A percentile compares a stretch with the other conserved stretches of the same genome.
These are phyloP conservation scores for Pyrenopolyporus hunteri DNA, from an alignment of 495 filamentous ascomycete species.

Conservation along the genomic window DNA sequence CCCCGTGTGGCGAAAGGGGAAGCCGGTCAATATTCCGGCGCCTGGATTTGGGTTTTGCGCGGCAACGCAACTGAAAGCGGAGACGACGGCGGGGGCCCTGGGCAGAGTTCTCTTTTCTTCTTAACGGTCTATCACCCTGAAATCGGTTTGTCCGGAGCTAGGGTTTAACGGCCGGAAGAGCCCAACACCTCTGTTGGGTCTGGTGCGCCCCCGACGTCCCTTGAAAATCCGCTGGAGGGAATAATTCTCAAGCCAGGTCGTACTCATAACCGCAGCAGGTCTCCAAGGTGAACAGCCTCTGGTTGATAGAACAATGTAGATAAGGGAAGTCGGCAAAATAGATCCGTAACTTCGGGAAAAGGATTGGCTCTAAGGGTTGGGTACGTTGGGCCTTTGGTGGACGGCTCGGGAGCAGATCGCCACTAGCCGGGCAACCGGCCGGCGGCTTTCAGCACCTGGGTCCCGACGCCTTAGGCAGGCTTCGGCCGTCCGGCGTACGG, in stretches of 20 bases:
- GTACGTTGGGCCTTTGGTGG: conserved; percentile 2
- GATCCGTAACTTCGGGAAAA: conserved; percentile 10
- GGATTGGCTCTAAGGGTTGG: conserved; percentile 9
- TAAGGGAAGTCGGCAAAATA: conserved; percentile 10
- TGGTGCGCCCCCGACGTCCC: conserved; percentile 4
- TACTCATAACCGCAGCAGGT: conserved; percentile 9
- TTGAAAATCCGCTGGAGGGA: conserved; percentile 9
- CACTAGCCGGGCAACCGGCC: conserved; percentile 6
- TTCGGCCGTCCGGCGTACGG: conserved; percentile 7
- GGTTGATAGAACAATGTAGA: conserved; percentile 10
- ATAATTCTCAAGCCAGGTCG: conserved; percentile 10
- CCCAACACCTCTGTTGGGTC: conserved; percentile 9
- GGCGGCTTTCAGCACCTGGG: conserved; percentile 6
- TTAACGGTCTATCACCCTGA: conserved; percentile 10
- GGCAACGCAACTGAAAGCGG: conserved; percentile 9
- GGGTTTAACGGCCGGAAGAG: conserved; percentile 8
- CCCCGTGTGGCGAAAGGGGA: conserved; percentile 7
- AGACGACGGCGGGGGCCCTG: conserved; percentile 7
- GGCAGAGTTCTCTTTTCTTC: conserved; percentile 9
- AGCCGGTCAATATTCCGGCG: conserved; percentile 9
- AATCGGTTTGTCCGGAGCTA: conserved; percentile 9
- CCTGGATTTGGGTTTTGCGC: conserved; percentile 8
- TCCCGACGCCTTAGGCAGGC: background rate
- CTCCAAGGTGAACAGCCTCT: conserved; percentile 9
- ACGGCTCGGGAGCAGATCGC: conserved; percentile 6